phyloP scores from a whole-genome alignment of 2,329 filamentous ascomycete genomes.

The Xylariaceae sp. region DNA sequence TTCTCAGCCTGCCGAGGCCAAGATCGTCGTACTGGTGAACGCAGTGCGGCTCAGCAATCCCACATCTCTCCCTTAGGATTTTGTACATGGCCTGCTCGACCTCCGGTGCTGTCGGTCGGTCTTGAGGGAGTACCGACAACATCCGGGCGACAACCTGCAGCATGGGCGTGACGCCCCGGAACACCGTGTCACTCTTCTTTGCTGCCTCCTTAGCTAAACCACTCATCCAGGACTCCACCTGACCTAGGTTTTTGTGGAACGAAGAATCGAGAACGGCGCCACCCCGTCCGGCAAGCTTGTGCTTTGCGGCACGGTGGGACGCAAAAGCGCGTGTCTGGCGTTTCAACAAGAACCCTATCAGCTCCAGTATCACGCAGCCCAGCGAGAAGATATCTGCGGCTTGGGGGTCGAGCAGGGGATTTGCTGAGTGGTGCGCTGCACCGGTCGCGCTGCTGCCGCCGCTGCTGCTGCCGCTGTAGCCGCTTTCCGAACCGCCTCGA shows the following conservation, averaged over 20 bases:
- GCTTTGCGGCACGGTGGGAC: conserved; percentile 59
- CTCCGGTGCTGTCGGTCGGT: conserved; percentile 48
- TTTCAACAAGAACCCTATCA: conserved; percentile 64
- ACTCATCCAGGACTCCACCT: conserved; percentile 64
- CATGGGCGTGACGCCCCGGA: conserved; percentile 47
- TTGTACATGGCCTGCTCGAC: conserved; percentile 49
- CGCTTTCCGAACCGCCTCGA: conserved; percentile 26
- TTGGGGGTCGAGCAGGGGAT: conserved; percentile 45
- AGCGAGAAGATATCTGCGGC: conserved; percentile 68
- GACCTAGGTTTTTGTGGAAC: conserved; percentile 65
- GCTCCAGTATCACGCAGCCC: conserved; percentile 66
- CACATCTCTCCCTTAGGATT: conserved; percentile 45
- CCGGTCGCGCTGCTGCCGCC: conserved; percentile 31
- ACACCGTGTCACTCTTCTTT: conserved; percentile 44
- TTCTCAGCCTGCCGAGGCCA: conserved; percentile 30
- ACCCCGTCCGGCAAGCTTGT: conserved; percentile 52
- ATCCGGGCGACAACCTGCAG: conserved; percentile 50
- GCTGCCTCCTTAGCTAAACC: conserved; percentile 53
- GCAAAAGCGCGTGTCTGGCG: conserved; percentile 61
- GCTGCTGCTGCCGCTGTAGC: conserved; percentile 27
- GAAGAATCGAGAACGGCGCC: conserved; percentile 62
- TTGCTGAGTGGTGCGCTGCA: conserved; percentile 34
- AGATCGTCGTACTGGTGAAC: conserved; percentile 42
- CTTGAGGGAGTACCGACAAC: conserved; percentile 46
- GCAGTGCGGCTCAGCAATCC: conserved; percentile 47